Conservation (phyloP, 2,329 filamentous ascomycete genomes). For the Hirsutella rhossiliensis region DNA sequence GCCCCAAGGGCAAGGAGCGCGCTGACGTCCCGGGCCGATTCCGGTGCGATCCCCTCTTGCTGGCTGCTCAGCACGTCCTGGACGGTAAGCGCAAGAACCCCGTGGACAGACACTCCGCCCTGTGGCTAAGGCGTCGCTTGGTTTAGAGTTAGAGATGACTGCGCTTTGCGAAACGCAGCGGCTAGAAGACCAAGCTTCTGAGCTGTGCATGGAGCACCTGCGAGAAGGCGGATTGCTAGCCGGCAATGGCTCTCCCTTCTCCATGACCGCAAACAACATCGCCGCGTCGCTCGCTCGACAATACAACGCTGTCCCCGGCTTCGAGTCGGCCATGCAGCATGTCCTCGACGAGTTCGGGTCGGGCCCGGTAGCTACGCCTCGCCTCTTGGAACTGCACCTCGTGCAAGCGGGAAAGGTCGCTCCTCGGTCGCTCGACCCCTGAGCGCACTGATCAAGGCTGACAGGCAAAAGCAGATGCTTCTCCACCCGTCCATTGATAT, state of each 20-base stretch:
- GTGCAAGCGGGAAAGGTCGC: slow-evolving; percentile 37
- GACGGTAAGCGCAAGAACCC: slow-evolving; percentile 29
- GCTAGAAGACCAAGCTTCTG: slow-evolving; percentile 24
- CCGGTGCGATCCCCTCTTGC: slow-evolving; percentile 24
- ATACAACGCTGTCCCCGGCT: slow-evolving; percentile 18
- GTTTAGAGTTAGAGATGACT: slow-evolving; percentile 34
- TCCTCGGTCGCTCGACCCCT: background rate
- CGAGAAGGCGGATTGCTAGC: slow-evolving; percentile 16
- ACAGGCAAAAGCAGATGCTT: slow-evolving; percentile 17
- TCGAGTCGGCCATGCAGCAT: slow-evolving; percentile 20
- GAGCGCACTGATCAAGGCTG: background rate
- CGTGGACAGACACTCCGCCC: background rate
- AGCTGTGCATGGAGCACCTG: slow-evolving; percentile 29
- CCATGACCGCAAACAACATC: slow-evolving; percentile 22
- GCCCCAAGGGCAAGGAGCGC: slow-evolving; percentile 29
- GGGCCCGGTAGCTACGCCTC: slow-evolving; percentile 26
- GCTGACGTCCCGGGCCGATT: background rate
- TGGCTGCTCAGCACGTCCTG: slow-evolving; percentile 33
- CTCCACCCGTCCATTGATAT: slow-evolving; percentile 25
- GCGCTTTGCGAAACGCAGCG: slow-evolving; percentile 18
- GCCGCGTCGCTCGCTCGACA: slow-evolving; percentile 21
- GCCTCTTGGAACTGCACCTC: slow-evolving; percentile 34
- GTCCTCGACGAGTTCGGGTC: slow-evolving; percentile 22
- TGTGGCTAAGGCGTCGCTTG: background rate
- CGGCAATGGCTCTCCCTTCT: slow-evolving; percentile 18